Conservation (phyloP, 139 green algal genomes). For the Chlorella sp. region DNA sequence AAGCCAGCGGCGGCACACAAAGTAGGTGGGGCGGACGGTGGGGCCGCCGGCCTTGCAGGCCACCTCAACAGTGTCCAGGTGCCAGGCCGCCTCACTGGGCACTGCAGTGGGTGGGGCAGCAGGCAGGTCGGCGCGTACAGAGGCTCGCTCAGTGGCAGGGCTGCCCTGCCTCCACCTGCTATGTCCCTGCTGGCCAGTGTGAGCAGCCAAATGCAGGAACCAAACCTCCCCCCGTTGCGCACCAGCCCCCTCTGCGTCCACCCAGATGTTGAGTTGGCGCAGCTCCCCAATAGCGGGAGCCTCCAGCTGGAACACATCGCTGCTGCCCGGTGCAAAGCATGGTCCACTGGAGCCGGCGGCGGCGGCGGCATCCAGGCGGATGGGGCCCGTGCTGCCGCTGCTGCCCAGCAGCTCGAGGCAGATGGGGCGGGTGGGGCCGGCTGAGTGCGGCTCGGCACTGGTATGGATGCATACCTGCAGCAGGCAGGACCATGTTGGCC, state of each 20-base stretch:
- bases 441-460: slow-evolving; percentile 5
- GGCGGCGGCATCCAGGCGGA: neutral
- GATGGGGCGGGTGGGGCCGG: slow-evolving; percentile 23
- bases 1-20: slow-evolving; percentile 55
- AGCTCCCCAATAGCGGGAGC: slow-evolving; percentile 41
- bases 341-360: too few relatives aligned
- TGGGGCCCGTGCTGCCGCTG: neutral
- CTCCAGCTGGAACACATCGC: slow-evolving; percentile 45
- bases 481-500: too few relatives aligned
- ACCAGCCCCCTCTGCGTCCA: neutral
- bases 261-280: slow-evolving; percentile 36
- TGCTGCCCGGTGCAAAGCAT: neutral
- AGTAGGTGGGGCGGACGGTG: neutral
- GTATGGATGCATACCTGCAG: slow-evolving; percentile 28
- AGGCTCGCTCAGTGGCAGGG: too few relatives aligned
- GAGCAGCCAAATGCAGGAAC: too few relatives aligned
- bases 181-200: too few relatives aligned
- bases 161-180: too few relatives aligned
- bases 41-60: neutral
- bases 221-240: neutral
- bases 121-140: too few relatives aligned
- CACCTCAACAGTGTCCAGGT: slow-evolving; percentile 20
- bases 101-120: too few relatives aligned
- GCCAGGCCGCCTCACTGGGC: neutral
- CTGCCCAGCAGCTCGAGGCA: slow-evolving; percentile 19